Evolutionary conservation across 73 alveolate species (phyloP), one percentile per base, ranked within the genome.

Genomic region (Paramecium sexaurelia): DNA sequence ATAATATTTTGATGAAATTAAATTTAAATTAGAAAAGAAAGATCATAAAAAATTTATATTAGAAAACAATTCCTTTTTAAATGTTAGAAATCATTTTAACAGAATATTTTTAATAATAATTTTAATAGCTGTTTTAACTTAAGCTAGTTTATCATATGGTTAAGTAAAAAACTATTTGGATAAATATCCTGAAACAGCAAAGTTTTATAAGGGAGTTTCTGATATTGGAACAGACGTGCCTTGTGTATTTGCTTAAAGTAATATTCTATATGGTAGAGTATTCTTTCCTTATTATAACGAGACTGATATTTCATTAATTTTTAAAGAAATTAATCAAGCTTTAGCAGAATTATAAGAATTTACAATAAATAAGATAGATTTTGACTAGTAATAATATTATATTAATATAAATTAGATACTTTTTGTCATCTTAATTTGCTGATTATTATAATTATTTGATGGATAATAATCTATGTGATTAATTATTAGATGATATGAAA

Each of bases 141-240:
- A 66, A 6, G 37, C 83, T 20, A 29, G 37, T 66, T 17, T 66
- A 10, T 29, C 83, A 19, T 66, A 29, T 66, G 83, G 47, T 66
- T 10, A 26, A 11, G 43, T 66, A 10, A 29, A 66, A 29, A 11
- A 26, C 20, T 66, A 66, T 66, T 66, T 73, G 15, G 45, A 73
- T 8, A 20, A 32, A 27, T 73, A 73, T 33, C 87, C 87, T 73
- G 22, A 36, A 10, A 73, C 87, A 4, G 55, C 87, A 5, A 73
- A 35, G 19, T 37, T 32, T 73, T 73, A 73, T 73, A 73, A 35
- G 9, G 35, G 56, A 4, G 39, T 35, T 27, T 73, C 87, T 13
- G 57, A 35, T 20, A 41, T 73, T 27, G 87, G 87, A 73, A 73
- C 87, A 13, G 87, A 73, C 24, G 45, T 73, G 1, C 87, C 87